Conservation (phyloP, 345 rosid genomes). For the Populus euphratica region DNA sequence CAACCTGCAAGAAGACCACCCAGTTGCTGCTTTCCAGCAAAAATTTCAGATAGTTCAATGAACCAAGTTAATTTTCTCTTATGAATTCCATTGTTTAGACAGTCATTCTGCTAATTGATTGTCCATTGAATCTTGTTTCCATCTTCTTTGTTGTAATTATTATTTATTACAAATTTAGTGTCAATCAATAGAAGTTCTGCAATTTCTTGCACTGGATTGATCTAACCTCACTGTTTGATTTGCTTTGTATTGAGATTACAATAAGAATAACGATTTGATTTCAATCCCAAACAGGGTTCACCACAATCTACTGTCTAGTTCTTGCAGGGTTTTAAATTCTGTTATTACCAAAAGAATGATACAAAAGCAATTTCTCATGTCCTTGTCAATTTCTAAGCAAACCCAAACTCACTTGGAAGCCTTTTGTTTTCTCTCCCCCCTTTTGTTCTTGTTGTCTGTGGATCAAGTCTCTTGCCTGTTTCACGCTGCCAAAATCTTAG, state of each 20-base stretch:
- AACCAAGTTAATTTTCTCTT: neutral
- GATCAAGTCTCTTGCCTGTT: neutral
- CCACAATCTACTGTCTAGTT: no score
- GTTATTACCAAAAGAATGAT: neutral
- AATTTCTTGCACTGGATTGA: neutral
- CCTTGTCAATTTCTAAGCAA: neutral
- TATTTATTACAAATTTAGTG: neutral
- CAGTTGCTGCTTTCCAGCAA: slow-evolving; percentile 6
- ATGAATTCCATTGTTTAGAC: neutral
- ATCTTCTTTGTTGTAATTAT: neutral
- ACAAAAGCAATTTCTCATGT: neutral
- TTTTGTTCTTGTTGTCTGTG: neutral
- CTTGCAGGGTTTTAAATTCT: neutral
- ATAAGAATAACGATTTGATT: neutral
- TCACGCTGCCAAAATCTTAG: neutral
- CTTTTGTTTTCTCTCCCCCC: neutral
- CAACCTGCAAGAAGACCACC: slow-evolving; percentile 21
- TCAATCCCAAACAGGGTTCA: neutral
- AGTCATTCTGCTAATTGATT: neutral
- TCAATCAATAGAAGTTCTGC: neutral
- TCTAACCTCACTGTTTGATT: neutral
- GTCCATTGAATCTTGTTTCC: neutral
- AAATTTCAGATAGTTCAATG: slow-evolving; percentile 22
- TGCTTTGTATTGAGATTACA: neutral
- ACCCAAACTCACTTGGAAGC: neutral